Evolutionary conservation across 768 basidiomycete species (phyloP).

Genomic region (Mrakia gelida): DNA sequence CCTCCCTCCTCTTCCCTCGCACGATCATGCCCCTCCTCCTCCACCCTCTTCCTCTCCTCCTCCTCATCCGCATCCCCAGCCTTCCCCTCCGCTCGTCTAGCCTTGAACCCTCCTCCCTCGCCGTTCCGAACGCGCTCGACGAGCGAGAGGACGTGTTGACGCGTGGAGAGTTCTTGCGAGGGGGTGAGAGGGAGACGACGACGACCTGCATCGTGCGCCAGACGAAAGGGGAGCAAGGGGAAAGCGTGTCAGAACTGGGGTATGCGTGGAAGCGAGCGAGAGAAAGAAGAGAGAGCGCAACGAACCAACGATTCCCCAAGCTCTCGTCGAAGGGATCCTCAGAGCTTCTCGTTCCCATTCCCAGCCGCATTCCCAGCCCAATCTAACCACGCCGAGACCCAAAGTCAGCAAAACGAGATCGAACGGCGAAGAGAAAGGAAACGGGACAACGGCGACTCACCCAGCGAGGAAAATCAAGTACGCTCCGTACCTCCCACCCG

Average conservation of each 20-base stretch:
- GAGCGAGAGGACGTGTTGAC: conserved; percentile 54
- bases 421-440: neutral
- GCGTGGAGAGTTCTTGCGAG: conserved; percentile 41
- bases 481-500: conserved; percentile 63
- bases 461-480: conserved; percentile 84
- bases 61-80: conserved; percentile 23
- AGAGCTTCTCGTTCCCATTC: conserved; percentile 76
- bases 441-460: neutral
- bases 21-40: neutral
- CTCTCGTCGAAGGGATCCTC: conserved; percentile 86
- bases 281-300: conserved; percentile 26
- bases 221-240: conserved; percentile 35
- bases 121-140: conserved; percentile 51
- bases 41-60: neutral
- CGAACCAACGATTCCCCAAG: conserved; percentile 85
- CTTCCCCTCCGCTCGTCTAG: conserved; percentile 45
- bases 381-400: neutral
- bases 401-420: too few relatives aligned
- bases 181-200: conserved; percentile 39
- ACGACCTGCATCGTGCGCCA: conserved; percentile 37
- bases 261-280: neutral
- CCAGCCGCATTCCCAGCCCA: conserved; percentile 76
- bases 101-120: conserved; percentile 63
- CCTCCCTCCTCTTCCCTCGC: neutral
- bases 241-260: too few relatives aligned